Conservation (phyloP, 202 grass and related monocot species). For the Alloteropsis angusta region DNA sequence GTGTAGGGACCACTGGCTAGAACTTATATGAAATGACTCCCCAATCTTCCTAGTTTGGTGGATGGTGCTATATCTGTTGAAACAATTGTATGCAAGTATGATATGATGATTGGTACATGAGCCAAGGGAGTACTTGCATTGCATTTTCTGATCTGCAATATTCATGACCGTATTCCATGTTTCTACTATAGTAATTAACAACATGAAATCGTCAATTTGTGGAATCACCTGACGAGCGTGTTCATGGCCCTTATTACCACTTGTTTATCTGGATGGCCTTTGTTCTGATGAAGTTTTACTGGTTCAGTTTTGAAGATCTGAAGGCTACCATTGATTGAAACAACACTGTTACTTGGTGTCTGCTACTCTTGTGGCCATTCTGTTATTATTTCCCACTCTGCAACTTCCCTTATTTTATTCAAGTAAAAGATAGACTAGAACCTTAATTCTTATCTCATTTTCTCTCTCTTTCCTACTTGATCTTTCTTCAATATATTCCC, state of each 20-base stretch:
- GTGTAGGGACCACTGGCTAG: neutral
- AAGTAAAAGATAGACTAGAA: neutral
- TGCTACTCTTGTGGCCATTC: neutral
- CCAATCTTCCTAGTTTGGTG: neutral
- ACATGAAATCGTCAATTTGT: neutral
- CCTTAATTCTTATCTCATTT: neutral
- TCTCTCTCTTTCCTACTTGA: neutral
- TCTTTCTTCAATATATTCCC: neutral
- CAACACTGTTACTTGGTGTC: neutral
- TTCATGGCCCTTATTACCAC: neutral
- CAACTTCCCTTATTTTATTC: neutral
- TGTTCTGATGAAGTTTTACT: neutral
- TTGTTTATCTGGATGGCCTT: neutral
- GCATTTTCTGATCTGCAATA: constrained; percentile 12
- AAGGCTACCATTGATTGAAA: neutral
- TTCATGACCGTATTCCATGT: neutral
- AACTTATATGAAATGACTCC: neutral
- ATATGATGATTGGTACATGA: neutral
- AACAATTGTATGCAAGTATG: constrained; percentile 6
- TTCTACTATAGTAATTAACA: neutral
- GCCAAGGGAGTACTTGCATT: neutral
- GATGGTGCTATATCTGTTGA: neutral
- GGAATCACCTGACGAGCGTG: neutral
- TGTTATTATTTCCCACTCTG: neutral
- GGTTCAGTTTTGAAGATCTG: neutral